phyloP scores from a whole-genome alignment of 352 stramenopile genomes.

The Pythium sukuiense region DNA sequence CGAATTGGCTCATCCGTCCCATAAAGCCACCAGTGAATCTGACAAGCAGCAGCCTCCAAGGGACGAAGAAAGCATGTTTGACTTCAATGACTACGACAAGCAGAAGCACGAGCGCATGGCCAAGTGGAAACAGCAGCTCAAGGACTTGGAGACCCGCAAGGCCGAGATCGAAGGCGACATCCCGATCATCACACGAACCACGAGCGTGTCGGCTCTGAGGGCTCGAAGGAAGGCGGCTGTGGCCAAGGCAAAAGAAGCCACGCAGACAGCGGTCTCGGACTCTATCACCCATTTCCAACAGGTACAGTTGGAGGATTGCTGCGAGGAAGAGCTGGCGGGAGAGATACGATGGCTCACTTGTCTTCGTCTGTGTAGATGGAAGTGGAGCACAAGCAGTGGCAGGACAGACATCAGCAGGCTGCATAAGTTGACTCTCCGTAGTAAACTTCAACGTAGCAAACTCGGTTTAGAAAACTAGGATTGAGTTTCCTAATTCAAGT shows the following conservation, averaged over 20 bases:
- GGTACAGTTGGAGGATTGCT: constrained; percentile 26
- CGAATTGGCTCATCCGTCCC: constrained; percentile 27
- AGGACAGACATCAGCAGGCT: constrained; percentile 40
- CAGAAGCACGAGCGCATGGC: constrained; percentile 41
- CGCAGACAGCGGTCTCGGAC: constrained; percentile 46
- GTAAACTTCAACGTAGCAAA: too few species aligned
- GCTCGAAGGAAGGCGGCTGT: constrained; percentile 18
- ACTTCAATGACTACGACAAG: constrained; percentile 44
- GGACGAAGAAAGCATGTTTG: constrained; percentile 4
- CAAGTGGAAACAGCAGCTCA: constrained; percentile 57
- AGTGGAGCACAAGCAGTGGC: constrained; percentile 54
- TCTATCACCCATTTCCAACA: constrained; percentile 56
- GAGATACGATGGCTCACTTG: not conserved
- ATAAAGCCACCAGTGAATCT: not conserved
- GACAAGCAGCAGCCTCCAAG: not conserved
- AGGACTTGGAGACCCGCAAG: constrained; percentile 44
- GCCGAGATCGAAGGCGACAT: constrained; percentile 35
- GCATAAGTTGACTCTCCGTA: constrained; percentile 9
- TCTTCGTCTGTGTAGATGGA: constrained; percentile 47
- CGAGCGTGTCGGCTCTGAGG: constrained; percentile 9
- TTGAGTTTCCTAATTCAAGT: not conserved
- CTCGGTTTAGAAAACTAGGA: not conserved
- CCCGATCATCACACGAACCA: constrained; percentile 27
- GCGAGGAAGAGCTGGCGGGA: not conserved
- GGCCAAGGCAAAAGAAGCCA: constrained; percentile 35